phyloP scores from a whole-genome alignment of 2,329 filamentous ascomycete species.

The Ciborinia camelliae region DNA sequence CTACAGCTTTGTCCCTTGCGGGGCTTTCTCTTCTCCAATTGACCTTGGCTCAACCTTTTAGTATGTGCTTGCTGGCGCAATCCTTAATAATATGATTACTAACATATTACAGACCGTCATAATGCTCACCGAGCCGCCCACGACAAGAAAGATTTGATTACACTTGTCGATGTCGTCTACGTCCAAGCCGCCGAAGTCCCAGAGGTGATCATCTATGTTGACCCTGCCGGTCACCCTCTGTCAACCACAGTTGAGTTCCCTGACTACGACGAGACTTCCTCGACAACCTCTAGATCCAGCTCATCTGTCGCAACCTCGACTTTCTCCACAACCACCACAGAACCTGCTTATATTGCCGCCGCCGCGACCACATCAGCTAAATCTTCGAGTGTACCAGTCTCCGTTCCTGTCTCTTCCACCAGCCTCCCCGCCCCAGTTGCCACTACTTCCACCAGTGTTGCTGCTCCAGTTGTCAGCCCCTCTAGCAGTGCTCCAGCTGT shows the following conservation, averaged over 20 bases:
- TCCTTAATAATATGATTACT: not conserved
- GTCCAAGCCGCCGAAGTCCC: conserved; percentile 40
- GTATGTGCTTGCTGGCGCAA: conserved; percentile 18
- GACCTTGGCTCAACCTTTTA: conserved; percentile 42
- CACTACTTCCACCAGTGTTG: not conserved
- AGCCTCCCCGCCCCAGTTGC: not conserved
- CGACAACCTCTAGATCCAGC: conserved; percentile 13
- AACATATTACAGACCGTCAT: conserved; percentile 27
- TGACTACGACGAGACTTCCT: not conserved
- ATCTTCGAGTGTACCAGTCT: not conserved
- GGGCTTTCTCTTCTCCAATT: conserved; percentile 42
- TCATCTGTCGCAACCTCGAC: not conserved
- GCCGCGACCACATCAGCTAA: not conserved
- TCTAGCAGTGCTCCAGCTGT: not conserved
- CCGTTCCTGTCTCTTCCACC: not conserved
- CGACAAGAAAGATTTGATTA: conserved; percentile 36
- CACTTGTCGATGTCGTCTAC: conserved; percentile 39
- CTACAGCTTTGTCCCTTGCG: conserved; percentile 39
- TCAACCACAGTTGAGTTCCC: conserved; percentile 40
- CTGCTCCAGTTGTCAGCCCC: not conserved
- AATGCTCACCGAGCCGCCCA: conserved; percentile 29
- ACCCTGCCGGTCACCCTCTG: conserved; percentile 53
- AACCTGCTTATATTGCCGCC: not conserved
- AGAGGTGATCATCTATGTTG: conserved; percentile 58
- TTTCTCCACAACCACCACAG: not conserved